Percentiles rank a stretch among this genome's conserved stretches.
Conservation (phyloP, 2,329 filamentous ascomycete genomes). For the Diaporthe longicolla region DNA sequence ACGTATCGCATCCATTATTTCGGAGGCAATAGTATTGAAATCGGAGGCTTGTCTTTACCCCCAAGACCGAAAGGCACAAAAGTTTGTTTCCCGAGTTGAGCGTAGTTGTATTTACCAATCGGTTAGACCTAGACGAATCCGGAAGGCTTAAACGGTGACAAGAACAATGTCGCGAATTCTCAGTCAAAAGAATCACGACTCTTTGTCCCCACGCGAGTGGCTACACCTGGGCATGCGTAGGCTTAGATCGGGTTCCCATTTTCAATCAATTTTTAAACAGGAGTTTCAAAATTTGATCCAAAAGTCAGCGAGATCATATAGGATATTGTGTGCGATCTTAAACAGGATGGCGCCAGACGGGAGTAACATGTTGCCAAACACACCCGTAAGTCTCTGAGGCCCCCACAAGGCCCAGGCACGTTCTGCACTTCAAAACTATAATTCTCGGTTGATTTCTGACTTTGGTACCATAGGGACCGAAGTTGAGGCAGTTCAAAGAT, state of each 20-base stretch:
- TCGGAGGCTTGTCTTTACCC: no score
- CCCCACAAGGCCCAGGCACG: neutral
- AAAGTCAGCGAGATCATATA: rapidly evolving
- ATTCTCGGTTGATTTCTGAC: neutral
- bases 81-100: neutral
- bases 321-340: neutral
- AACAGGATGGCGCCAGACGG: neutral
- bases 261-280: neutral
- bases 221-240: neutral
- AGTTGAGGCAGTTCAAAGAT: neutral
- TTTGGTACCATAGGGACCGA: neutral
- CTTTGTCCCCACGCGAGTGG: neutral
- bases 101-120: neutral
- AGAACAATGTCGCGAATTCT: neutral
- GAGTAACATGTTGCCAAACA: neutral
- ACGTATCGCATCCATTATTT: no score
- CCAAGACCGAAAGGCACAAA: no score
- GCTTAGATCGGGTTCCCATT: neutral
- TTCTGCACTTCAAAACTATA: neutral
- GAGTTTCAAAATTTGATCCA: neutral
- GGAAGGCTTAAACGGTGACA: neutral
- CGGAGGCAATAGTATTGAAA: no score
- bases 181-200: neutral
- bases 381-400: neutral
- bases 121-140: neutral